These are phyloP conservation scores for Termitomyces sp. DNA, from an alignment of 768 basidiomycete species.

Conservation along the genomic window DNA sequence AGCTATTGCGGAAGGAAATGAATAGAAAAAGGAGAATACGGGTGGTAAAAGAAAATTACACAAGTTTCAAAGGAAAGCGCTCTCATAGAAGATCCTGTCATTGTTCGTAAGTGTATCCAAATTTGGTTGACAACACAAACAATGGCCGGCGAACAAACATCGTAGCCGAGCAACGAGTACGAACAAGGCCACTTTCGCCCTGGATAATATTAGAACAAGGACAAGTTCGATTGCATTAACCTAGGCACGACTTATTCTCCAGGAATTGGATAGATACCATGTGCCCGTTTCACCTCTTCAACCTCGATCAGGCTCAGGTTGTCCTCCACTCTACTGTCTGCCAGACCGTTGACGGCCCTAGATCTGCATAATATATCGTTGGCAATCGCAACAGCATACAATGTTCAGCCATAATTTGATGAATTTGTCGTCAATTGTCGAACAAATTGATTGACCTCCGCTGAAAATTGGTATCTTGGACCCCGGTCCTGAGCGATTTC, in stretches of 20 bases:
- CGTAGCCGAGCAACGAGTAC: constrained; percentile 14
- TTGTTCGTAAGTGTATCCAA: constrained; percentile 21
- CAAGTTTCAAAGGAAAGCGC: constrained; percentile 9
- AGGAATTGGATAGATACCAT: not conserved
- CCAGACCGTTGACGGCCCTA: no score
- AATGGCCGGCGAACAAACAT: constrained; percentile 12
- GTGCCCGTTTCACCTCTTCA: not conserved
- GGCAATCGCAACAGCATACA: not conserved
- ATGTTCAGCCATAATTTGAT: not conserved
- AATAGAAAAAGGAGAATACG: constrained; percentile 8
- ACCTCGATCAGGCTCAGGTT: not conserved
- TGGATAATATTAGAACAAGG: no score
- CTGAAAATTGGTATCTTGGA: no score
- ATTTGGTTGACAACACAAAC: constrained; percentile 12
- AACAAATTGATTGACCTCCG: not conserved
- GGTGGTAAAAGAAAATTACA: constrained; percentile 1
- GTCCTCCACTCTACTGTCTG: no score
- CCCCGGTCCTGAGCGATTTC: not conserved
- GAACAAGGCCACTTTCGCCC: constrained; percentile 30
- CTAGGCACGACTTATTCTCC: not conserved
- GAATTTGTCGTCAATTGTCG: not conserved
- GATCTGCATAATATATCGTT: no score
- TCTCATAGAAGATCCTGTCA: constrained; percentile 16
- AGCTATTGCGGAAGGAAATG: constrained; percentile 6
- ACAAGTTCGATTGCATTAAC: constrained; percentile 16